Conservation (phyloP, 140 eudicot species). For the Bidens hawaiensis region DNA sequence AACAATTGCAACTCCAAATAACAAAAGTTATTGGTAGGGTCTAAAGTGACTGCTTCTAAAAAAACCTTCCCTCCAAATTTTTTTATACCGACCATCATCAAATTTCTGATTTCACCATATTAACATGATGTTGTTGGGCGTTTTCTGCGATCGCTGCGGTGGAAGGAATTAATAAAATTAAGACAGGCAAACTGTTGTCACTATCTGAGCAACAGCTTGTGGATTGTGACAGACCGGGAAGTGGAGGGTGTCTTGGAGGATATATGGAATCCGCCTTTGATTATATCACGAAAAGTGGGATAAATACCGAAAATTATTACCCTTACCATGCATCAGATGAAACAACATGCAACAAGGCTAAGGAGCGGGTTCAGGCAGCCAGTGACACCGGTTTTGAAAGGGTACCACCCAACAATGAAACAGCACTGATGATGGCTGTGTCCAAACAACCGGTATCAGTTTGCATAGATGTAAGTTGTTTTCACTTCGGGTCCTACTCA, state of each 20-base stretch:
- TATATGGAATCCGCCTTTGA: constrained; percentile 19
- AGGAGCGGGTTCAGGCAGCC: constrained; percentile 14
- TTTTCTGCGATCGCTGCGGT: constrained; percentile 31
- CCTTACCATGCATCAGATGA: constrained; percentile 32
- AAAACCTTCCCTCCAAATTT: too few species aligned
- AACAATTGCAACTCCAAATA: too few species aligned
- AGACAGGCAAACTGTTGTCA: constrained; percentile 29
- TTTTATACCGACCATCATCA: too few species aligned
- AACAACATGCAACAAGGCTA: constrained; percentile 17
- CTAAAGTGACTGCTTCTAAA: too few species aligned
- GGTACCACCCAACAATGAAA: constrained; percentile 10
- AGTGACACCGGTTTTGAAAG: constrained; percentile 6
- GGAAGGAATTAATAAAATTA: constrained; percentile 23
- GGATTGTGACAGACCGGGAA: constrained; percentile 23
- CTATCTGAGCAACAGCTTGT: constrained; percentile 38
- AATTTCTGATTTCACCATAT: too few species aligned
- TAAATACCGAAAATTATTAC: constrained; percentile 24
- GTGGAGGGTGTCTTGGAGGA: constrained; percentile 32
- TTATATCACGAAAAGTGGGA: constrained; percentile 28
- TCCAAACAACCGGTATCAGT: constrained; percentile 14
- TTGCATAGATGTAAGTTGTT: neutral
- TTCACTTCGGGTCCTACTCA: constrained; percentile 3
- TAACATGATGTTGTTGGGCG: constrained; percentile 36
- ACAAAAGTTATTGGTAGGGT: too few species aligned
- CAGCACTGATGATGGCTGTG: neutral